Conservation (phyloP, 208 protist genomes). For the Acanthamoeba rhysodes region DNA sequence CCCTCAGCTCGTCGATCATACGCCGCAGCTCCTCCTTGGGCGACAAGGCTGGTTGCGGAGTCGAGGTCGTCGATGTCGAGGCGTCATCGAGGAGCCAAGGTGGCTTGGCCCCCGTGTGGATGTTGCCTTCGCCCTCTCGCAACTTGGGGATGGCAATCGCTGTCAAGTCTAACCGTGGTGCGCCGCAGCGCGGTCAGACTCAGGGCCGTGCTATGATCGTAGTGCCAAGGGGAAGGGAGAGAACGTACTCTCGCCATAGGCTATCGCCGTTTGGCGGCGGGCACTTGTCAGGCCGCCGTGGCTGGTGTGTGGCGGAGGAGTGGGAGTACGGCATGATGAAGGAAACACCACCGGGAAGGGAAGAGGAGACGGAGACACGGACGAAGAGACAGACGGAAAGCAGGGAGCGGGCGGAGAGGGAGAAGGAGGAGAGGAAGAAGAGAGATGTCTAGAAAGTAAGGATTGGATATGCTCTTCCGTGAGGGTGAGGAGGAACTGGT, state of each 20-base stretch:
- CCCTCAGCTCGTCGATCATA: neutral
- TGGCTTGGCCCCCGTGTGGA: neutral
- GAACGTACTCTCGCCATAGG: neutral
- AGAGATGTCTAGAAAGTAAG: neutral
- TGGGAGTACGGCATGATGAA: neutral
- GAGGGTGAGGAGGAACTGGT: neutral
- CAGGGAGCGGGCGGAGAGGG: neutral
- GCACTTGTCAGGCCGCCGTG: neutral
- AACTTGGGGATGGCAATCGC: neutral
- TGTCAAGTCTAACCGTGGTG: neutral
- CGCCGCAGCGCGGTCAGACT: neutral
- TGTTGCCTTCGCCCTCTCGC: neutral
- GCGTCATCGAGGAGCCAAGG: neutral
- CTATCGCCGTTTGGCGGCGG: neutral
- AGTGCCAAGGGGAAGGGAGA: neutral
- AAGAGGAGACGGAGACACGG: neutral
- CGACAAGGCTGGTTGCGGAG: neutral
- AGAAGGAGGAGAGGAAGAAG: neutral
- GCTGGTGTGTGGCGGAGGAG: neutral
- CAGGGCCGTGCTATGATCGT: neutral
- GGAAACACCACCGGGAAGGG: neutral
- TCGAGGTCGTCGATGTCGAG: neutral
- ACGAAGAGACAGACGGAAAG: neutral
- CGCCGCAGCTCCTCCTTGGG: slow-evolving; percentile 1
- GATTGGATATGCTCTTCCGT: slow-evolving; percentile 6